These are phyloP conservation scores for Lycium ferocissimum DNA, from an alignment of 257 asterid species.

Conservation along the genomic window DNA sequence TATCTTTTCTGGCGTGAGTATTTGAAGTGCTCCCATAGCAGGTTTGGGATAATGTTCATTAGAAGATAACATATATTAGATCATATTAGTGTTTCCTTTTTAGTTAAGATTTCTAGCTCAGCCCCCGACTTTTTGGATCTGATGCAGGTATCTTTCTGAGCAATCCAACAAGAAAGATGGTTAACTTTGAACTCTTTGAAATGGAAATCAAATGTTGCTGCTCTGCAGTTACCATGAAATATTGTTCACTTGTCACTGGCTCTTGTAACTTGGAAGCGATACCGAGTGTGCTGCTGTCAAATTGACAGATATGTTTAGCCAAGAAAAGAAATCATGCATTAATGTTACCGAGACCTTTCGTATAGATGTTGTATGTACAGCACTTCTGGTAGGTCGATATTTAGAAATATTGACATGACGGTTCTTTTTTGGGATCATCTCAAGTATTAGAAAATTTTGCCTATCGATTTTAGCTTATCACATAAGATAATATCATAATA, in stretches of 20 bases:
- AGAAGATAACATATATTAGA: neutral
- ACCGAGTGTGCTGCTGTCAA: neutral
- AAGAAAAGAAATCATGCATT: neutral
- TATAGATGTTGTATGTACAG: neutral
- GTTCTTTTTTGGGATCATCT: neutral
- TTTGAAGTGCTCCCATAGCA: neutral
- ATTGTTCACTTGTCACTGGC: neutral
- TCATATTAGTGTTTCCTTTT: neutral
- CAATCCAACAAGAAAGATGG: neutral
- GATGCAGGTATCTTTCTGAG: conserved; percentile 27
- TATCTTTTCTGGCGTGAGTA: neutral
- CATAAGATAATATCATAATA: too few relatives aligned
- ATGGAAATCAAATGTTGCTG: neutral
- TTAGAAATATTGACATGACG: neutral
- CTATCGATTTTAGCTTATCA: neutral
- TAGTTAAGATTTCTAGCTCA: neutral
- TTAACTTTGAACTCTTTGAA: neutral
- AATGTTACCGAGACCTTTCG: neutral
- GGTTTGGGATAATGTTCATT: neutral
- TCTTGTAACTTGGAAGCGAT: neutral
- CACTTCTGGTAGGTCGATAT: neutral
- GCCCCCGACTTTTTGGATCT: neutral
- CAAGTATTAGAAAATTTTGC: neutral
- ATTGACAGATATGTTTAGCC: neutral
- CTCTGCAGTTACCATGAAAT: neutral